phyloP scores from a whole-genome alignment of 768 basidiomycete species.

The Macrolepiota albuminosa region DNA sequence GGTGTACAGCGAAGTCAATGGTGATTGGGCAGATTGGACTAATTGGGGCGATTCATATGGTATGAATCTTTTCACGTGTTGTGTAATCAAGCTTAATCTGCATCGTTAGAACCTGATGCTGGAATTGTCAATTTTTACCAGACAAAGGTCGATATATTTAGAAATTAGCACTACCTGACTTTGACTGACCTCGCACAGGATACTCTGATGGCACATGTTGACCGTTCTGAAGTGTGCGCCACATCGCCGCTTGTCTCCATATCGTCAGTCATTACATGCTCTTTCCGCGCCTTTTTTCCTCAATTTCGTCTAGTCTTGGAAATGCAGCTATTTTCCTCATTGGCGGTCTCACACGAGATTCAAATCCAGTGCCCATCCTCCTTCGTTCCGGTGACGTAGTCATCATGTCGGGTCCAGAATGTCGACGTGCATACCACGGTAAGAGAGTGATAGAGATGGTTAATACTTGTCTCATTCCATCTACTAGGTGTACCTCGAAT shows the following conservation, averaged over 20 bases:
- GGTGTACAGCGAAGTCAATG: slow-evolving; percentile 43
- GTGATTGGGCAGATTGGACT: slow-evolving; percentile 66
- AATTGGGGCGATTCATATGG: slow-evolving; percentile 79
- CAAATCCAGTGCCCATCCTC: slow-evolving; percentile 73
- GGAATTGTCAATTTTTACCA: slow-evolving; percentile 98
- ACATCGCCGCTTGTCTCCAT: slow-evolving; percentile 91
- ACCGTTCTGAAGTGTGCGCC: slow-evolving; percentile 91
- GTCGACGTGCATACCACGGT: slow-evolving; percentile 92
- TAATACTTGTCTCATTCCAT: neutral
- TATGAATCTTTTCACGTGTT: slow-evolving; percentile 21
- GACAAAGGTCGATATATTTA: slow-evolving; percentile 41
- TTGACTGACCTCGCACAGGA: slow-evolving; percentile 41
- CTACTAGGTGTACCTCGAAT: slow-evolving; percentile 78
- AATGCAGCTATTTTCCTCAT: slow-evolving; percentile 88
- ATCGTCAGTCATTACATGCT: slow-evolving; percentile 53
- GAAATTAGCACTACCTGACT: neutral
- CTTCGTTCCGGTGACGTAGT: slow-evolving; percentile 89
- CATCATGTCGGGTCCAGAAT: slow-evolving; percentile 87
- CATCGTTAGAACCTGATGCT: slow-evolving; percentile 76
- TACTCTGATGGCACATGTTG: slow-evolving; percentile 96
- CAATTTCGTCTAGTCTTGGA: slow-evolving; percentile 58
- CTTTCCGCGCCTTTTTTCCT: neutral
- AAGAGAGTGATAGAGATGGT: slow-evolving; percentile 20
- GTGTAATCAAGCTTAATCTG: neutral
- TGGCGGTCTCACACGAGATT: slow-evolving; percentile 76